These are phyloP conservation scores for Kluyveromyces aestuarii DNA, from an alignment of 805 yeast genomes.

Conservation along the genomic window DNA sequence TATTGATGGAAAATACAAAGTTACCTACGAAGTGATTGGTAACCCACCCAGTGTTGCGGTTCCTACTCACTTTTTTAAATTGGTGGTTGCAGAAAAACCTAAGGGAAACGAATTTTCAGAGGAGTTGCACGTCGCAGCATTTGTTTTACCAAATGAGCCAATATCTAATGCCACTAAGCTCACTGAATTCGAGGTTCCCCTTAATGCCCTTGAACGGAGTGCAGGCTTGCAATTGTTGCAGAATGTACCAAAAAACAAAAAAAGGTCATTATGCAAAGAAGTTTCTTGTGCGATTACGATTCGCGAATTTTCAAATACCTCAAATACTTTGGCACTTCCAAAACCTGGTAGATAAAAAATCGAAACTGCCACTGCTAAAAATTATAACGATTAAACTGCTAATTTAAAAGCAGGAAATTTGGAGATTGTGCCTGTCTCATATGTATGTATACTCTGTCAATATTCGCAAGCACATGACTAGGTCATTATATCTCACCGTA, in stretches of 20 bases:
- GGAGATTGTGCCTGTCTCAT: too few species aligned
- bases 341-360: too few species aligned
- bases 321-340: constrained; percentile 4
- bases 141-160: constrained; percentile 82
- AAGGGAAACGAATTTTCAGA: constrained; percentile 16
- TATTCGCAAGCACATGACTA: too few species aligned
- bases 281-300: constrained; percentile 72
- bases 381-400: too few species aligned
- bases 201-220: constrained; percentile 81
- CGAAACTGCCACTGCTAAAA: too few species aligned
- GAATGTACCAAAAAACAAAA: constrained; percentile 48
- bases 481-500: too few species aligned
- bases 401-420: too few species aligned
- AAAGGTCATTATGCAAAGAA: constrained; percentile 66
- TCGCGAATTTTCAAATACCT: constrained; percentile 56
- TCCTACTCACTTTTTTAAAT: constrained; percentile 93
- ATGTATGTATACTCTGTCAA: too few species aligned
- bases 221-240: constrained; percentile 77
- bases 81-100: constrained; percentile 73
- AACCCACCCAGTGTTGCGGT: constrained; percentile 95
- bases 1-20: constrained; percentile 74
- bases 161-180: constrained; percentile 67
- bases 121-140: constrained; percentile 72
- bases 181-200: constrained; percentile 72
- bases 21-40: constrained; percentile 87